A percentile compares a stretch with the other conserved stretches of the same genome.
Conservation (phyloP, 164 flowering plant species). For the Tetracentron sinense region DNA sequence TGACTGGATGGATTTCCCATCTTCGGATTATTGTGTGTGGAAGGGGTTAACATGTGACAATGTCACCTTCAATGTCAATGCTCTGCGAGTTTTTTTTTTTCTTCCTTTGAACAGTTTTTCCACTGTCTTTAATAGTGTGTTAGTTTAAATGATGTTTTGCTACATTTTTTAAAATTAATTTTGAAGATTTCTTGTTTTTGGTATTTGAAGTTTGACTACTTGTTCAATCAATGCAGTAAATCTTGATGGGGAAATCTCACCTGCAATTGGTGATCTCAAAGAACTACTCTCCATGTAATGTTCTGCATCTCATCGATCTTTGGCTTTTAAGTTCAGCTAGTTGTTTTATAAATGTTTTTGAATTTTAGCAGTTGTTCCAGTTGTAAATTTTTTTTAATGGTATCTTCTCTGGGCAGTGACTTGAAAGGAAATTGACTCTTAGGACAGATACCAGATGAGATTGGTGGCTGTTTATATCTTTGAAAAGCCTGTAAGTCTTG, state of each 20-base stretch:
- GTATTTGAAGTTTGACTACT: background rate
- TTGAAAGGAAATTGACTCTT: constrained; percentile 57
- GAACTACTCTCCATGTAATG: constrained; percentile 48
- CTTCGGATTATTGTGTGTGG: constrained; percentile 90
- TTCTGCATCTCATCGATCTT: background rate
- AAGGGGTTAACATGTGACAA: constrained; percentile 91
- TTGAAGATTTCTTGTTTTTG: constrained; percentile 1
- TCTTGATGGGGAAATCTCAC: constrained; percentile 88
- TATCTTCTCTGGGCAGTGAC: constrained; percentile 41
- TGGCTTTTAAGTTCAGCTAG: background rate
- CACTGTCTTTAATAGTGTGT: too few species aligned
- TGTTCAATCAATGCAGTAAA: constrained; percentile 50
- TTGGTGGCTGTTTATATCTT: constrained; percentile 68
- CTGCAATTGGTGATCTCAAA: constrained; percentile 66
- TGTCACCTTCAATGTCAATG: constrained; percentile 73
- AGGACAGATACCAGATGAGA: constrained; percentile 86
- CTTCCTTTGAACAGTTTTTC: background rate
- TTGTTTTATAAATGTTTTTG: background rate
- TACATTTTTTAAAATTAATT: too few species aligned
- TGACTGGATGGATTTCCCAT: constrained; percentile 80
- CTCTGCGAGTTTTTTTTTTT: constrained; percentile 72
- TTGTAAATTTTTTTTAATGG: background rate
- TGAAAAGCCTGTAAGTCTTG: constrained; percentile 54
- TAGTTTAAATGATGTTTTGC: too few species aligned
- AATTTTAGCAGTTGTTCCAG: background rate